These are phyloP conservation scores for Piromyces finnis DNA, from an alignment of 192 early-diverging fungal genomes.

Conservation along the genomic window DNA sequence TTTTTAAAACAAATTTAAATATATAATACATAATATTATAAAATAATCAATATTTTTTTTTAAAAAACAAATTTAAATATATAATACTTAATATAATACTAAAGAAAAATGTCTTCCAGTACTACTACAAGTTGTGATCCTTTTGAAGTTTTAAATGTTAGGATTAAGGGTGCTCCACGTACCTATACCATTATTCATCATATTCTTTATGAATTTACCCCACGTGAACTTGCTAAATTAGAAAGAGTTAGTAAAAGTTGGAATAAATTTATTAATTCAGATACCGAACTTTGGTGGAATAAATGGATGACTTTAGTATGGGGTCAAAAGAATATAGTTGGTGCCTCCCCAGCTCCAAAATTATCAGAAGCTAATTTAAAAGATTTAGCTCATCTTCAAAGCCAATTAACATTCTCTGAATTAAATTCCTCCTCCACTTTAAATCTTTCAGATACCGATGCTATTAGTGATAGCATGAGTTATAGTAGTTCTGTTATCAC, in stretches of 20 bases:
- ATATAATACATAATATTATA: too few species aligned
- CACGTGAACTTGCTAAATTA: not conserved
- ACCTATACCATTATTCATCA: not conserved
- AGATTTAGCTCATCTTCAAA: not conserved
- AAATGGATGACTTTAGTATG: not conserved
- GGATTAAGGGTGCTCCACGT: not conserved
- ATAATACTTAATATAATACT: too few species aligned
- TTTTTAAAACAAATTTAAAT: too few species aligned
- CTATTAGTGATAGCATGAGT: not conserved
- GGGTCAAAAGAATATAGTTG: not conserved
- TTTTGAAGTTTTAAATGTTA: not conserved
- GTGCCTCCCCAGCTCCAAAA: not conserved
- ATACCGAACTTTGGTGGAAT: not conserved
- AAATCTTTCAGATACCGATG: not conserved
- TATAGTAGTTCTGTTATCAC: not conserved
- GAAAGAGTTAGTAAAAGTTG: not conserved
- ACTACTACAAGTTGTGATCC: not conserved
- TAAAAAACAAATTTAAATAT: not conserved
- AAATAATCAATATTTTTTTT: too few species aligned
- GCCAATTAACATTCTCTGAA: not conserved
- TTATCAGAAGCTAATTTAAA: not conserved
- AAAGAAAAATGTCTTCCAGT: not conserved
- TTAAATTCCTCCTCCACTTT: not conserved
- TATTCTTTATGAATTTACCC: not conserved
- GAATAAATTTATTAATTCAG: not conserved